Evolutionary conservation across 345 rosid genomes (phyloP).

Genomic region (Zanthoxylum bungeanum): DNA sequence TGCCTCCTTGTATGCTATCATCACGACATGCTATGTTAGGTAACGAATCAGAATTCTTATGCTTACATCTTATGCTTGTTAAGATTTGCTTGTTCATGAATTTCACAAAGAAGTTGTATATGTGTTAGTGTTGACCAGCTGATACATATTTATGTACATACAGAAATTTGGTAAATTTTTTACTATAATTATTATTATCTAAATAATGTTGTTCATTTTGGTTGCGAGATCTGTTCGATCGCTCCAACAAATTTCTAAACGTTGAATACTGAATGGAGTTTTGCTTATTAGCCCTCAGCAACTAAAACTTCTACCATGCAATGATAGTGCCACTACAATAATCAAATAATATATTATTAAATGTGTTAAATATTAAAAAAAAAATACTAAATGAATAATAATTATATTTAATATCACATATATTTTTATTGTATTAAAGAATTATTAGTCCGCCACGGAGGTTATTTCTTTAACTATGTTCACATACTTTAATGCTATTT

Average conservation of each 20-base stretch:
- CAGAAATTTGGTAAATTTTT: constrained; percentile 1
- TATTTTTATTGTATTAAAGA: no score
- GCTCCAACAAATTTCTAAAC: constrained; percentile 15
- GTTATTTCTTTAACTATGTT: not conserved
- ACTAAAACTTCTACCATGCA: no score
- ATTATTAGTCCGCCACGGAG: no score
- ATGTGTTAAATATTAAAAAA: no score
- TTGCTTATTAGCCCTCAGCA: no score
- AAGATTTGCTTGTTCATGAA: constrained; percentile 26
- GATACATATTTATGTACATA: no score
- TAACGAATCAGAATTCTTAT: not conserved
- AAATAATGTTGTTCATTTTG: constrained; percentile 1
- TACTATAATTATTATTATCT: not conserved
- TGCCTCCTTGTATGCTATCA: constrained; percentile 24
- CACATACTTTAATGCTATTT: constrained; percentile 8
- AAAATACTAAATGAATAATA: no score
- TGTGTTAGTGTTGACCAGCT: constrained; percentile 23
- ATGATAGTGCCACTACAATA: no score
- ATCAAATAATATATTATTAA: no score
- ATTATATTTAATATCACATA: no score
- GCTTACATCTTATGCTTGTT: constrained; percentile 16
- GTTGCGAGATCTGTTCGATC: constrained; percentile 14
- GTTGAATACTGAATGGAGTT: not conserved
- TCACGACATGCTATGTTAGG: constrained; percentile 13
- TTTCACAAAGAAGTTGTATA: constrained; percentile 21